Base-by-base conservation (phyloP, 179 eudicot species). In the Dionaea muscipula region DNA sequence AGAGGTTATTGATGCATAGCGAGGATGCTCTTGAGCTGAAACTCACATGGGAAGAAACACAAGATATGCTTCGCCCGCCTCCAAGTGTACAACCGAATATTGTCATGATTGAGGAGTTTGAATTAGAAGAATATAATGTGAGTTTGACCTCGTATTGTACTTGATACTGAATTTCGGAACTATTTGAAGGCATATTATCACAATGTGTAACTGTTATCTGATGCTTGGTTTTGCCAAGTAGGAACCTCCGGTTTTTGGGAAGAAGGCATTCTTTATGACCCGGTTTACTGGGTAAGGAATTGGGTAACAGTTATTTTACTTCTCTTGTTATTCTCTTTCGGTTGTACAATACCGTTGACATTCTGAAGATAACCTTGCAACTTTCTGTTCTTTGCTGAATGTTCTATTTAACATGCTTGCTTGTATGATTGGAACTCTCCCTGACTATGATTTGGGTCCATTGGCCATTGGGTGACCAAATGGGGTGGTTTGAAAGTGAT, bases 171-270 rank as follows among this genome's bases (percentile, higher is more conserved):
- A 4, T 31, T 31, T 31, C 35, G 5, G 10, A 31, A 4, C 35
- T 31, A 1, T 31, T 31, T 31, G 10, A 4, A 4, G 10, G 17
- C 11, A 43, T 18, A 0, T 19, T n/a, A 16, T 43, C 19, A 17
- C 47, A 5, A 18, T 5, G 20, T 16, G 17, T n/a, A 18, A 20
- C 47, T 43, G 47, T 43, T 31, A 18, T 18, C 22, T 43, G 47
- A 43, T 24, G 24, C 22, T 47, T 24, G 33, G 13, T 49, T 49
- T 1, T 24, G 53, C 53, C 35, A 26, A 22, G 28, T 67, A 93
- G 99, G 99, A 84, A 64, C 89, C 99, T 22, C 99, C 99, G 7
- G 84, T 93, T 60, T 69, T 93, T 58, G 99, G 99, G 17, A 93
- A 88, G 81, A 79, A 66, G 69, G 82, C 95, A 12, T 65, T 74